Evolutionary conservation across 768 basidiomycete species (phyloP), one percentile per base, ranked within the genome.

Genomic region (Rhodotorula paludigena): DNA sequence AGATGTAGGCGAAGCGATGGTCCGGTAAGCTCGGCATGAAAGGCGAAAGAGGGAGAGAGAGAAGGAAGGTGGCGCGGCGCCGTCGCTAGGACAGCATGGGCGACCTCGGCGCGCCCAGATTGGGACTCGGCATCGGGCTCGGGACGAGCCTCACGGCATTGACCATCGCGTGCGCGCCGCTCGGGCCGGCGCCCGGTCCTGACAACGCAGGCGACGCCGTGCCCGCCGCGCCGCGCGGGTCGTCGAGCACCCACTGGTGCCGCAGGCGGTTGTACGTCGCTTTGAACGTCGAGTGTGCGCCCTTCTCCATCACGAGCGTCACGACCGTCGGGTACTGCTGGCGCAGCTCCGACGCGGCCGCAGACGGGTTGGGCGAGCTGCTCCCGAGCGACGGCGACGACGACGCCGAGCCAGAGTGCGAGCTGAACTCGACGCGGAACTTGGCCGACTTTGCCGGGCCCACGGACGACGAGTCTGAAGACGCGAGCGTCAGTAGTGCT

Each of bases 231-330:
- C 3, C 7, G 30, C 64, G 60, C 25, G 69, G 69, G 52, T 70
- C 64, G 57, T 70, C 69, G 61, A 70, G 69, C 38, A 84, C 84
- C 92, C 91, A 96, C 30, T 85, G 83, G 38, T 82, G 80, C 67
- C 83, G 81, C 63, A 96, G 77, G 48, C 85, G 82, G 66, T 82
- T 84, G 76, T 84, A 89, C 36, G 91, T 81, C 57, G 84, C 82
- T 78, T 86, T 88, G 81, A 96, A 90, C 36, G 84, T 86, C 32
- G 89, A 89, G 49, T 85, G 81, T 25, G 92, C 87, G 8, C 94
- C 94, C 77, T 87, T 92, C 80, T 96, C 92, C 71, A 89, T 87
- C 21, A 89, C 82, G 57, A 94, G 76, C 25, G 83, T 81, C 72
- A 94, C 78, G 44, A 82, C 81, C 20, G 87, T 84, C 66, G 82